Evolutionary conservation across 495 filamentous ascomycete species (phyloP), one percentile per base, ranked within the genome.

Genomic region (Apodospora peruviana): DNA sequence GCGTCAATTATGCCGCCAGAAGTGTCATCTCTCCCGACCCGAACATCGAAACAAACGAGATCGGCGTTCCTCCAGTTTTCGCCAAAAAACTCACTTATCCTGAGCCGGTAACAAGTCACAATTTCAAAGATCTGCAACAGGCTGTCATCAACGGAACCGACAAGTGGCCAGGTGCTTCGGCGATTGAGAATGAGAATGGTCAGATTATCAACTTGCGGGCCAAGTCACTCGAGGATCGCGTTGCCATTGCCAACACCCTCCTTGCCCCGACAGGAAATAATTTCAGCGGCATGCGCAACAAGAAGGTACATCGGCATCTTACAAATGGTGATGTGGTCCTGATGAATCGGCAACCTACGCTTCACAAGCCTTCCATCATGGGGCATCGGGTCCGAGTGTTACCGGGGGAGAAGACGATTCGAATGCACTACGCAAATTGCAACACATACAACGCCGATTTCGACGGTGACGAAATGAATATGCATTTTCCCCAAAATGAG

Each of bases 361-460:
- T 99, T 2, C 94, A 99, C 65, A 99, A 99, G 60, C 94, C 94
- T n/a, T 97, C 93, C 18, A 96, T 99, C 62, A 99, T 99, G 94
- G 90, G 86, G 40, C 94, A 99, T 72, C 84, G 91, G 49, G 91
- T 90, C 41, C 81, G 89, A 51, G 90, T 99, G 2, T 73, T 99
- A 12, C 87, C 89, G 0, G 90, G 89, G 9, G 94, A 99, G 64
- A 91, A 91, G 67, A 96, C 91, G 0, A 90, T 99, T 61, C 90
- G 94, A 48, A 96, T 99, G 91, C 94, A 97, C 73, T 99, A 99
- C 69, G 91, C 94, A 48, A 99, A 99, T 65, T 96, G 93, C 68
- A 97, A 96, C 63, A 95, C 94, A 10, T 98, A 99, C 77, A 99
- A 99, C 57, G 94, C 94, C n/a, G 94, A 99, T 79, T 99, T 97